A percentile compares a stretch with the other conserved stretches of the same genome.
phyloP scores from a whole-genome alignment of 2,329 filamentous ascomycete genomes.

The Fusarium succisae region DNA sequence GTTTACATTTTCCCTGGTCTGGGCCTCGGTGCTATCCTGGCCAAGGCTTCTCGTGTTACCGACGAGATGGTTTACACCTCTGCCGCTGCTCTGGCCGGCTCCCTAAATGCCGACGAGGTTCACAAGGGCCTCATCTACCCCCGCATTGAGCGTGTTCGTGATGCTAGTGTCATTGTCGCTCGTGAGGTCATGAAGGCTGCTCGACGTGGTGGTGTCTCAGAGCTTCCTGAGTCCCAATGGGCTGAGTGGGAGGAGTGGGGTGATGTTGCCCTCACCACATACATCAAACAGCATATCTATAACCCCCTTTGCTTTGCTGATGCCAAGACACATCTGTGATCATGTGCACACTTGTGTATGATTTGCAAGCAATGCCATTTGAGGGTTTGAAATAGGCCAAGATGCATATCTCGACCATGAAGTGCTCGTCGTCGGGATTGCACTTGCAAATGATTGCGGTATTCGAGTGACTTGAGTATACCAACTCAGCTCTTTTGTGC shows the following conservation, averaged over 20 bases:
- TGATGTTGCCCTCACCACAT: conserved; percentile 68
- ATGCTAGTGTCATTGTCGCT: conserved; percentile 86
- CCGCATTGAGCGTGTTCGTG: conserved; percentile 87
- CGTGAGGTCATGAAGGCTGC: conserved; percentile 94
- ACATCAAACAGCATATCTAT: conserved; percentile 69
- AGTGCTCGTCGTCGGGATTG: conserved; percentile 33
- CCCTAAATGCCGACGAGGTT: conserved; percentile 83
- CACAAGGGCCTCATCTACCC: conserved; percentile 90
- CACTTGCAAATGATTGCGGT: conserved; percentile 30
- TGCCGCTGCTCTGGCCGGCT: conserved; percentile 80
- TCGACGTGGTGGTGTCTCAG: conserved; percentile 80
- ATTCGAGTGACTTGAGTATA: conserved; percentile 27
- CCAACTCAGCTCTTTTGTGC: background rate
- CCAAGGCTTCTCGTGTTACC: conserved; percentile 86
- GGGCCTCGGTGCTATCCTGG: conserved; percentile 90
- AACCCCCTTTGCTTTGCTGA: conserved; percentile 61
- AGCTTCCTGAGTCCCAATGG: conserved; percentile 74
- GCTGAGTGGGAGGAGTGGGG: conserved; percentile 78
- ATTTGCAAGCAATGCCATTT: conserved; percentile 3
- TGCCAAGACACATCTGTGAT: conserved; percentile 44
- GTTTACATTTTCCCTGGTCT: conserved; percentile 97
- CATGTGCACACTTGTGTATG: conserved; percentile 33
- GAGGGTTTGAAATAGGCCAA: background rate
- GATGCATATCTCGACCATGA: conserved; percentile 27
- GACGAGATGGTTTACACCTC: conserved; percentile 98